These are phyloP conservation scores for Jamesozyma jinghongensis DNA, from an alignment of 805 yeast species.

Conservation along the genomic window DNA sequence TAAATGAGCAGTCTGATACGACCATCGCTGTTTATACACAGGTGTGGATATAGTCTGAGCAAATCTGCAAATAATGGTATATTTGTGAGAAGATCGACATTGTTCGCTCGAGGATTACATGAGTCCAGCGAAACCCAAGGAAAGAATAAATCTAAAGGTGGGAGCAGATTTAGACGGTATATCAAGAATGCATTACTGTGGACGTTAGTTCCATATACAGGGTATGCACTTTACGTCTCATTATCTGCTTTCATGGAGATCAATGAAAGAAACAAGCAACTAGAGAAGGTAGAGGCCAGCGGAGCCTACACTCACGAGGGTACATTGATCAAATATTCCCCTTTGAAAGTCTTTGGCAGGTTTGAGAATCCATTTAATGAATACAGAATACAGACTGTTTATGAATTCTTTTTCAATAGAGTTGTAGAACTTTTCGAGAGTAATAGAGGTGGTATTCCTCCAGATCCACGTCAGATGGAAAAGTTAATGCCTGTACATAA, in stretches of 20 bases:
- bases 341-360: constrained; percentile 57
- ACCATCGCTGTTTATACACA: no score
- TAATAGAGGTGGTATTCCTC: constrained; percentile 53
- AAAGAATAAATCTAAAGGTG: not conserved
- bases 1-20: no score
- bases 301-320: constrained; percentile 11
- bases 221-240: constrained; percentile 56
- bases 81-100: not conserved
- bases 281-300: constrained; percentile 11
- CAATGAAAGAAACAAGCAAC: constrained; percentile 31
- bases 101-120: not conserved
- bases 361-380: constrained; percentile 88
- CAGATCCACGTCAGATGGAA: constrained; percentile 38
- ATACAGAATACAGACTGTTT: constrained; percentile 80
- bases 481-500: constrained; percentile 47
- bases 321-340: constrained; percentile 33
- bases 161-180: not conserved
- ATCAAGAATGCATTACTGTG: constrained; percentile 5
- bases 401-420: constrained; percentile 73
- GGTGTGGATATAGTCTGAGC: not conserved
- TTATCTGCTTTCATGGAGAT: constrained; percentile 47
- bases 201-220: constrained; percentile 43
- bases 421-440: constrained; percentile 59
- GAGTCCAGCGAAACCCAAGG: not conserved
- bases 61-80: not conserved